These are phyloP conservation scores for Narthecium ossifragum DNA, from an alignment of 106 monocot species.

Conservation along the genomic window DNA sequence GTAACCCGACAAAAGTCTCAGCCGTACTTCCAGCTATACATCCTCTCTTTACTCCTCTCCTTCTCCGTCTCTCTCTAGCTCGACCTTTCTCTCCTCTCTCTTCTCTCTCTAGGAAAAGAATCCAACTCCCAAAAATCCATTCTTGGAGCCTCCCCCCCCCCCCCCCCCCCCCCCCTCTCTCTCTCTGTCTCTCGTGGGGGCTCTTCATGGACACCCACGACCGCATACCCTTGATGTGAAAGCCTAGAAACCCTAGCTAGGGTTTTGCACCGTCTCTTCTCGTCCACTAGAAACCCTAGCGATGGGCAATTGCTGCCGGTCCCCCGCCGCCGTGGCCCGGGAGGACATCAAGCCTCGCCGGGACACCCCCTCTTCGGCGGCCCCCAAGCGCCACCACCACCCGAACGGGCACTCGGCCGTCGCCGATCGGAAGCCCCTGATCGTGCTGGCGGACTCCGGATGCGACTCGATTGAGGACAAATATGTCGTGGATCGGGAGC, in stretches of 20 bases:
- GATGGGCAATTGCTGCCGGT: constrained; percentile 99
- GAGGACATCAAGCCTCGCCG: constrained; percentile 67
- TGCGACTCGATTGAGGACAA: constrained; percentile 37
- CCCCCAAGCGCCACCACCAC: constrained; percentile 15
- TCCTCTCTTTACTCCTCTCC: too few relatives aligned
- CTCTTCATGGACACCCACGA: background rate
- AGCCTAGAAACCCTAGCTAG: constrained; percentile 2
- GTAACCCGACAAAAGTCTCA: background rate
- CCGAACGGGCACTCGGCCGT: constrained; percentile 5
- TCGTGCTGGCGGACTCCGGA: constrained; percentile 26
- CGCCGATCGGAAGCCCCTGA: constrained; percentile 20
- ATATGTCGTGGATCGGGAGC: constrained; percentile 65
- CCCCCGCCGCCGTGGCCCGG: constrained; percentile 86
- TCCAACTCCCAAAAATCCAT: background rate
- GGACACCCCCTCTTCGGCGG: constrained; percentile 5
- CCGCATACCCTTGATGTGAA: constrained; percentile 10
- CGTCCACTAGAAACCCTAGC: background rate
- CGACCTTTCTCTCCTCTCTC: too few relatives aligned
- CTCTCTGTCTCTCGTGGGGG: background rate
- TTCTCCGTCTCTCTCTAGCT: too few relatives aligned
- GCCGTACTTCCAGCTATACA: background rate
- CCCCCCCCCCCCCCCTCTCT: background rate
- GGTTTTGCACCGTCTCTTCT: background rate
- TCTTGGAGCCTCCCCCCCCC: background rate
- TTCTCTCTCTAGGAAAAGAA: too few relatives aligned